Evolutionary conservation across 2,329 filamentous ascomycete genomes (phyloP).

Genomic region (Neofusicoccum cordaticola): DNA sequence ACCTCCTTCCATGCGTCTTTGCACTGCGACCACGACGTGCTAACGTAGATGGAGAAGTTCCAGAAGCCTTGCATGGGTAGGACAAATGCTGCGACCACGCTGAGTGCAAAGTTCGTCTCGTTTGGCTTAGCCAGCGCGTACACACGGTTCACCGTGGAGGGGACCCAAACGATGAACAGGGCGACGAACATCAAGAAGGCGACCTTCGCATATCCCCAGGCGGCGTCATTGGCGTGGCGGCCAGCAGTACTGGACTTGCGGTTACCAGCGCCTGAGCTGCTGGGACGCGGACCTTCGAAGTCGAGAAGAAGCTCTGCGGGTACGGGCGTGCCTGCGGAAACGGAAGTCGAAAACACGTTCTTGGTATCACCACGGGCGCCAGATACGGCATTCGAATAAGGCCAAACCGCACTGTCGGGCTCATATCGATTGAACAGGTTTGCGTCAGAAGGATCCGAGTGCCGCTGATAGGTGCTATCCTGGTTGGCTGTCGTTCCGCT

Average conservation of each 20-base stretch:
- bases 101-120: slow-evolving; percentile 52
- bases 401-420: neutral
- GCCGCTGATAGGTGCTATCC: neutral
- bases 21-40: slow-evolving; percentile 60
- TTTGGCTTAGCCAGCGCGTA: slow-evolving; percentile 63
- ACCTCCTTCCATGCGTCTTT: slow-evolving; percentile 30
- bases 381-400: neutral
- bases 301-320: slow-evolving; percentile 1
- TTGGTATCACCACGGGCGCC: neutral
- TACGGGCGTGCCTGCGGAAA: slow-evolving; percentile 2
- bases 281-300: slow-evolving; percentile 3
- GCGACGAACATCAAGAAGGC: slow-evolving; percentile 70
- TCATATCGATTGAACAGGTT: neutral
- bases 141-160: slow-evolving; percentile 75
- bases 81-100: slow-evolving; percentile 70
- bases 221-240: slow-evolving; percentile 40
- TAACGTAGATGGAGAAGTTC: slow-evolving; percentile 75
- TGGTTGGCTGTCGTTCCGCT: neutral
- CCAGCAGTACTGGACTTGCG: neutral
- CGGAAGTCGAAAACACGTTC: slow-evolving; percentile 4
- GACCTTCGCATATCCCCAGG: slow-evolving; percentile 69
- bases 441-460: neutral
- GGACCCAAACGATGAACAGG: slow-evolving; percentile 69
- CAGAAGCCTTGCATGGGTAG: slow-evolving; percentile 81
- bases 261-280: neutral